Percentiles rank a stretch among this genome's conserved stretches.
These are phyloP conservation scores for Pseudogymnoascus sp. DNA, from an alignment of 2,329 filamentous ascomycete genomes.

Conservation along the genomic window DNA sequence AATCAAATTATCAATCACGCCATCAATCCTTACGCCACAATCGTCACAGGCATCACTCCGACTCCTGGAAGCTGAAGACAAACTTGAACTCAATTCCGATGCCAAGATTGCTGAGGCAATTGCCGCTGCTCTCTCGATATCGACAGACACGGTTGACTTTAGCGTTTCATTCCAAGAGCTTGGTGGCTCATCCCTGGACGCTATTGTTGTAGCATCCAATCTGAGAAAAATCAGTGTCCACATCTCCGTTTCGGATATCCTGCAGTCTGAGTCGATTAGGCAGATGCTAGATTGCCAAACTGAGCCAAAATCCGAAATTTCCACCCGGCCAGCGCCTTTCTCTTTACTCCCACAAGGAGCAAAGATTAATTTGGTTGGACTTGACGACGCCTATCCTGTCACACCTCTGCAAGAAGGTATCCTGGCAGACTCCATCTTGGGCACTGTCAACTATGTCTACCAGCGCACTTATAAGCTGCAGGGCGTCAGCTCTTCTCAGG, in stretches of 20 bases:
- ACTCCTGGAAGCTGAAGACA: background rate
- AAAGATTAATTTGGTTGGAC: constrained; percentile 4
- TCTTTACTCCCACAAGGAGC: background rate
- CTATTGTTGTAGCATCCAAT: background rate
- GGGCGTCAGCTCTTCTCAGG: background rate
- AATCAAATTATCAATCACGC: background rate
- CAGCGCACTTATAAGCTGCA: constrained; percentile 11
- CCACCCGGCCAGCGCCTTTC: background rate
- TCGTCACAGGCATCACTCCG: background rate
- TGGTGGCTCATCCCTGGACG: background rate
- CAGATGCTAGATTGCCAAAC: background rate
- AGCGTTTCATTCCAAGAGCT: constrained; percentile 2
- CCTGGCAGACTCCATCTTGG: constrained; percentile 28
- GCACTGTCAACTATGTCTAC: constrained; percentile 29
- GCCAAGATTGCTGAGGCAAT: background rate
- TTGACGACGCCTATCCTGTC: constrained; percentile 33
- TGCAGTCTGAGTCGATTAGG: background rate
- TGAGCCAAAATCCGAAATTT: background rate
- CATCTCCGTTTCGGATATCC: background rate
- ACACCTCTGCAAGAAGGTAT: constrained; percentile 33
- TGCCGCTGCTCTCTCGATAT: background rate
- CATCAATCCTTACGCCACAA: background rate
- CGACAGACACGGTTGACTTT: background rate
- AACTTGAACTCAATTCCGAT: background rate
- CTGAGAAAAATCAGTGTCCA: background rate